phyloP scores from a whole-genome alignment of 2,329 filamentous ascomycete genomes.

The Paecilomyces formosus region DNA sequence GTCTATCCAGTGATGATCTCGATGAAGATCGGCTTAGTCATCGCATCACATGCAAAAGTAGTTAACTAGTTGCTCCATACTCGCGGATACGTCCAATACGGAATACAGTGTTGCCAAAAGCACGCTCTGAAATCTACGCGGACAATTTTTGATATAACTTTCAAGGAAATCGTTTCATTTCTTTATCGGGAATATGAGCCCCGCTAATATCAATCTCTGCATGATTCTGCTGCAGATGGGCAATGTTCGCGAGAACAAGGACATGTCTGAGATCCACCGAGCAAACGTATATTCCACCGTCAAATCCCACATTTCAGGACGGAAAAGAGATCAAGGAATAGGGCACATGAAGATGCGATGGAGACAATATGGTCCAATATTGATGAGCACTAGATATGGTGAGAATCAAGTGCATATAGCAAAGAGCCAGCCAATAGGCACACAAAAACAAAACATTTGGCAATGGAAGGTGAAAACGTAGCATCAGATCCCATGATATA shows the following conservation, averaged over 20 bases:
- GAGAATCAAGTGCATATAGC: not conserved
- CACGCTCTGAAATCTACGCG: not conserved
- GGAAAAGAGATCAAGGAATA: not conserved
- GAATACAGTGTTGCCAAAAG: no score
- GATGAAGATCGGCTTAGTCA: not conserved
- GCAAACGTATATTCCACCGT: not conserved
- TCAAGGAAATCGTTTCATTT: not conserved
- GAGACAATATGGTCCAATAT: not conserved
- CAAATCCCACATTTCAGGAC: not conserved
- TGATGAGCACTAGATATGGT: not conserved
- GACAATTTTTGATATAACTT: not conserved
- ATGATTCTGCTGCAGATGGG: not conserved
- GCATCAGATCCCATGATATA: not conserved
- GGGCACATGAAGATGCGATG: not conserved
- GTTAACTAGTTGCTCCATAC: no score
- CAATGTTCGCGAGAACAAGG: no score
- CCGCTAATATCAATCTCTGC: not conserved
- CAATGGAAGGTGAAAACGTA: not conserved
- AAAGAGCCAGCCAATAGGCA: not conserved
- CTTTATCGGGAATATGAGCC: not conserved
- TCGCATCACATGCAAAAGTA: not conserved
- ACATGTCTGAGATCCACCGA: not conserved
- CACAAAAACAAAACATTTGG: not conserved
- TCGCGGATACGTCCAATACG: no score
- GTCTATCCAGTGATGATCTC: not conserved